Evolutionary conservation across 352 stramenopile species (phyloP).

Genomic region (Phytophthora hibernalis): DNA sequence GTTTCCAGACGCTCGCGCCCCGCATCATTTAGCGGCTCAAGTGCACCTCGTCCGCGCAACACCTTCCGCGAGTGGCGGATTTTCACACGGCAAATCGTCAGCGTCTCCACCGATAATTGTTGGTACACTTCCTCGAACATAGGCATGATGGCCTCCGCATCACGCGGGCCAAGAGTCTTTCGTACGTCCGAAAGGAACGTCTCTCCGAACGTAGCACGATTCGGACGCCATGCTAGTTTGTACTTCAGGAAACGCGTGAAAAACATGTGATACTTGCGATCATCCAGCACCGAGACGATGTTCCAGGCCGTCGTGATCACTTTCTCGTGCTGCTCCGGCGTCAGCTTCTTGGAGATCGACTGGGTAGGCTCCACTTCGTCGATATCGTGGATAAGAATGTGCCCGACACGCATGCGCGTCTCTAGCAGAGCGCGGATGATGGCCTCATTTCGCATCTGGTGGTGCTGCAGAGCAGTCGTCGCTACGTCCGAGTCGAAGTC

Average conservation of each 20-base stretch:
- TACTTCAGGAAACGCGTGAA: conserved; percentile 89
- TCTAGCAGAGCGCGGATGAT: conserved; percentile 83
- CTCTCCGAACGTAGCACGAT: conserved; percentile 75
- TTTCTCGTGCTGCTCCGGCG: conserved; percentile 71
- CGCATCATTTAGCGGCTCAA: conserved; percentile 53
- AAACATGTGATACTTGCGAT: conserved; percentile 89
- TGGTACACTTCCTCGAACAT: conserved; percentile 80
- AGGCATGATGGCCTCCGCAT: conserved; percentile 75
- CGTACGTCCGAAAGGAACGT: conserved; percentile 84
- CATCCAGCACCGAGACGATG: conserved; percentile 83
- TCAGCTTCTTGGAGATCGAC: conserved; percentile 65
- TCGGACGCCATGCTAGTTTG: conserved; percentile 87
- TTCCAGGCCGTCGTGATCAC: conserved; percentile 88
- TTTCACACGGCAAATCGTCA: conserved; percentile 88
- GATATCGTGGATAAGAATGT: conserved; percentile 87
- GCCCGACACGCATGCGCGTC: conserved; percentile 82
- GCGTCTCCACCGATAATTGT: conserved; percentile 84
- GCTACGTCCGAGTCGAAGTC: conserved; percentile 78
- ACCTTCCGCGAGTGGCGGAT: conserved; percentile 75
- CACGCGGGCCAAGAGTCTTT: conserved; percentile 63
- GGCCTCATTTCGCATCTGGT: conserved; percentile 82
- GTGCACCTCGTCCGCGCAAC: conserved; percentile 54
- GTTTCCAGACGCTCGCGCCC: conserved; percentile 47
- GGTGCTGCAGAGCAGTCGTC: conserved; percentile 71
- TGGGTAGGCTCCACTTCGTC: conserved; percentile 72